Percentiles rank a stretch among this genome's conserved stretches.
Conservation (phyloP, 495 filamentous ascomycete genomes). For the Ascobolus immersus region DNA sequence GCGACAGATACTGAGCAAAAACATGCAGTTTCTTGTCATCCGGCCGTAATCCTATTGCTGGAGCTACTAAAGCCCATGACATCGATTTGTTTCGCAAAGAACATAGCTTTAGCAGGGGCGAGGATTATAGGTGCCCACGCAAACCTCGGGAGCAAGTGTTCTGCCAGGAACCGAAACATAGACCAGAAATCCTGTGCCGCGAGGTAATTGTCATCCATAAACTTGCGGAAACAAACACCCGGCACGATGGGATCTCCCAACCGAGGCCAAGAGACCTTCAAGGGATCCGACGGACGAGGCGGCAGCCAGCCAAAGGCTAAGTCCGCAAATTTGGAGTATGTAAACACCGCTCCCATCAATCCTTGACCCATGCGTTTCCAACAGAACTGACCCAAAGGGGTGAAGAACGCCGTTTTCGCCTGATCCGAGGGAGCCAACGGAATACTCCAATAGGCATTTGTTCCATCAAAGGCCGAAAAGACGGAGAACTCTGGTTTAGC, state of each 20-base stretch:
- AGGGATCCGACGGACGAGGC: neutral
- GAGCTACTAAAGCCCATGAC: neutral
- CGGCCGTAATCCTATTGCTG: neutral
- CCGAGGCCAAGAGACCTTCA: no score
- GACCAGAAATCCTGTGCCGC: neutral
- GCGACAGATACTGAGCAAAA: neutral
- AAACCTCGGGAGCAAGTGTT: neutral
- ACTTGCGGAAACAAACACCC: neutral
- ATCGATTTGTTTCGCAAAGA: neutral
- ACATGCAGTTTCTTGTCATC: neutral
- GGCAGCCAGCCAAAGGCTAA: neutral
- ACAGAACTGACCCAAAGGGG: neutral
- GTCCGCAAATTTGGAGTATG: neutral
- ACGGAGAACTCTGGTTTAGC: neutral
- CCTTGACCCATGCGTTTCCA: neutral
- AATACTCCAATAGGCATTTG: neutral
- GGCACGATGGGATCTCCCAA: neutral
- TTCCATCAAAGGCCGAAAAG: neutral
- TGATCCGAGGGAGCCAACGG: neutral
- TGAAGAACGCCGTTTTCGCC: neutral
- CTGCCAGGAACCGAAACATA: neutral
- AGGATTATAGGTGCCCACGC: neutral
- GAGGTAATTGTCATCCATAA: conserved; percentile 3
- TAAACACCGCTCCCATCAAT: neutral
- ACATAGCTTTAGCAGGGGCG: neutral